Conservation (phyloP, 78 protist species). For the Chrysochromulina tobinii region DNA sequence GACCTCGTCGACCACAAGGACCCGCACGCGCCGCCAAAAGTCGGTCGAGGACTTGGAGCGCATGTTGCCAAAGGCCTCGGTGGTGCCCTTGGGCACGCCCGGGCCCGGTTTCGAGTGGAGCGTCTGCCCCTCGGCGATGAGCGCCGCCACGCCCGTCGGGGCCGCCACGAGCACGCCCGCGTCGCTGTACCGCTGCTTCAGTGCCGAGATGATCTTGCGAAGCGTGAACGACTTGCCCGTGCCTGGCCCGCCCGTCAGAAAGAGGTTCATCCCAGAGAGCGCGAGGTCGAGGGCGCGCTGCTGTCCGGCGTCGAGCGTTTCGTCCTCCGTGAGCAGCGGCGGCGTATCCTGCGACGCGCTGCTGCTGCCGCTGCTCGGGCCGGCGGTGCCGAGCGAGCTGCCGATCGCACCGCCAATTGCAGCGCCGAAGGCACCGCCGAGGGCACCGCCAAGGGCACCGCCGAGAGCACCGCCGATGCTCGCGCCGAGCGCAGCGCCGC, state of each 20-base stretch:
- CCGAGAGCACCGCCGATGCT: no score
- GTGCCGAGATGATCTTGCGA: conserved; percentile 25
- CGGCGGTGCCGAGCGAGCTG: no score
- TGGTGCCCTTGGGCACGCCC: background rate
- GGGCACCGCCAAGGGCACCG: no score
- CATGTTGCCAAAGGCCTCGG: conserved; percentile 4
- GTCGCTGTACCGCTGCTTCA: conserved; percentile 14
- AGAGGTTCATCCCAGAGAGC: background rate
- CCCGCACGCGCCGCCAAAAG: background rate
- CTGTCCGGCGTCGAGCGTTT: conserved; percentile 13
- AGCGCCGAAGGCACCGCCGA: no score
- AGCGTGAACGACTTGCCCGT: conserved; percentile 79
- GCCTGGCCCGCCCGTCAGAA: conserved; percentile 67
- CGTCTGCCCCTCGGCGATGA: conserved; percentile 48
- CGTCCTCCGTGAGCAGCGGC: no score
- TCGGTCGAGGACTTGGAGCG: no score
- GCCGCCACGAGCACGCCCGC: conserved; percentile 59
- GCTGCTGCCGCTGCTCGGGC: no score
- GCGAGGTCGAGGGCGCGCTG: conserved; percentile 9
- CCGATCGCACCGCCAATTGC: no score
- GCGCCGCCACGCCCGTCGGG: conserved; percentile 64
- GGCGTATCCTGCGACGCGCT: no score
- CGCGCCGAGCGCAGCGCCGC: no score
- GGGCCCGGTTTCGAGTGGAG: conserved; percentile 56
- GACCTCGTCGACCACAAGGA: conserved; percentile 79